phyloP scores from a whole-genome alignment of 768 basidiomycete genomes.

The Agaricus sinodeliciosus region DNA sequence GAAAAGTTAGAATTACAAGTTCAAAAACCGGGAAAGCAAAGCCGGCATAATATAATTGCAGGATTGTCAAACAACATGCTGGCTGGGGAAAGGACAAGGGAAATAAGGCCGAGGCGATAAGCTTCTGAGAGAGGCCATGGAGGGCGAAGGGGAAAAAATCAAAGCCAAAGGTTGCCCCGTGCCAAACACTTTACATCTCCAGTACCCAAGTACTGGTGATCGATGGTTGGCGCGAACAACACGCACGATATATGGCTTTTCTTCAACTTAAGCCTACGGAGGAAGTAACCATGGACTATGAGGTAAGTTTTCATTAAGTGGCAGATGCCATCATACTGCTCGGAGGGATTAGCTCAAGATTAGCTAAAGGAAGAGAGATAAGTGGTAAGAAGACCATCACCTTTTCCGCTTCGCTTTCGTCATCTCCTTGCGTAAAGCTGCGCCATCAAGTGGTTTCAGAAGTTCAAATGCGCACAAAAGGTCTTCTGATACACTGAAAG shows the following conservation, averaged over 20 bases:
- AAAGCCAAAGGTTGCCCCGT: neutral
- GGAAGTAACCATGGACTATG: neutral
- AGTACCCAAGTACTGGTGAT: neutral
- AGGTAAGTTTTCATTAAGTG: neutral
- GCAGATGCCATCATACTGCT: conserved; percentile 9
- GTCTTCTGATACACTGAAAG: conserved; percentile 86
- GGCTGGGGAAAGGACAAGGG: neutral
- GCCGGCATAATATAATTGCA: conserved; percentile 15
- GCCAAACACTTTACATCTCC: conserved; percentile 1
- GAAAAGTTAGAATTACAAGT: conserved; percentile 36
- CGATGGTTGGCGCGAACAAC: neutral
- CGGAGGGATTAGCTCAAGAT: neutral
- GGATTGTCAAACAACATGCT: conserved; percentile 12
- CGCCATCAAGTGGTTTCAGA: conserved; percentile 91
- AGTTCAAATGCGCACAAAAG: conserved; percentile 96
- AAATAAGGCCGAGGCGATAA: neutral
- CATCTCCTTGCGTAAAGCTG: conserved; percentile 96
- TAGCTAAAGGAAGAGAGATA: neutral
- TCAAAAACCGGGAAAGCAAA: conserved; percentile 17
- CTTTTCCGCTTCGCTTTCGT: conserved; percentile 98
- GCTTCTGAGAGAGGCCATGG: neutral
- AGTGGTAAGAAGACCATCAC: conserved; percentile 29
- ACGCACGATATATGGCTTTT: neutral
- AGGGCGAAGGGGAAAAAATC: neutral
- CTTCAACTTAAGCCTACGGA: neutral